Evolutionary conservation across 768 basidiomycete genomes (phyloP).

Genomic region (Cyclocybe cylindracea): DNA sequence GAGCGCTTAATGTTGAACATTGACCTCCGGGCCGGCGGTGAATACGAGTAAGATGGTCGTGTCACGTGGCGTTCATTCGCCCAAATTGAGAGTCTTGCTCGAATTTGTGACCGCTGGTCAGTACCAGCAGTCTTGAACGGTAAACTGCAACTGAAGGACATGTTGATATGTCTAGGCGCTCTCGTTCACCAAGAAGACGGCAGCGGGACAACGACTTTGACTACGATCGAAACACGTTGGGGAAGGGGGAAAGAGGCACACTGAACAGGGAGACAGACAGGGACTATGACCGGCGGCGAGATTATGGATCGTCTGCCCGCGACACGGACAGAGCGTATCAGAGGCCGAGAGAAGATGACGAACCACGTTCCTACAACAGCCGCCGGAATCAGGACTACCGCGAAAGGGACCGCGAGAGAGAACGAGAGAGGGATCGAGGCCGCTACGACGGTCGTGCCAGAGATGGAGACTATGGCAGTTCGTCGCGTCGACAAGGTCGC

Average conservation of each 20-base stretch:
- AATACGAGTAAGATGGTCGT: too few relatives aligned
- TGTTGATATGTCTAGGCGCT: constrained; percentile 16
- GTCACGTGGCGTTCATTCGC: too few relatives aligned
- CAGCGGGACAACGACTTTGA: constrained; percentile 2
- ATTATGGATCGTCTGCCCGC: background rate
- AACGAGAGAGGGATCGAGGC: constrained; percentile 8
- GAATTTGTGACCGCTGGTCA: too few relatives aligned
- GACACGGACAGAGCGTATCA: background rate
- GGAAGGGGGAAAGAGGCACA: background rate
- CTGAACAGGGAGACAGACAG: constrained; percentile 5
- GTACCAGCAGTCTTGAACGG: background rate
- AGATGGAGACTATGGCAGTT: constrained; percentile 28
- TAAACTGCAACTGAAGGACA: constrained; percentile 11
- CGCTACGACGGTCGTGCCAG: constrained; percentile 19
- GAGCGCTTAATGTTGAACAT: too few relatives aligned
- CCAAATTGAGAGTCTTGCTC: too few relatives aligned
- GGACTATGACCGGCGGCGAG: background rate
- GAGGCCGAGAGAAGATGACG: constrained; percentile 1
- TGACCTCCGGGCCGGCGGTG: too few relatives aligned
- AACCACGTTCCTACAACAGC: background rate
- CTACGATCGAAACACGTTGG: too few relatives aligned
- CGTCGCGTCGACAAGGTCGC: constrained; percentile 37
- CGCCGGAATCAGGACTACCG: background rate
- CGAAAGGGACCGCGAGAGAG: constrained; percentile 20
- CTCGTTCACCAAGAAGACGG: constrained; percentile 16